phyloP scores from a whole-genome alignment of 495 filamentous ascomycete genomes.

The Lentithecium fluviatile region DNA sequence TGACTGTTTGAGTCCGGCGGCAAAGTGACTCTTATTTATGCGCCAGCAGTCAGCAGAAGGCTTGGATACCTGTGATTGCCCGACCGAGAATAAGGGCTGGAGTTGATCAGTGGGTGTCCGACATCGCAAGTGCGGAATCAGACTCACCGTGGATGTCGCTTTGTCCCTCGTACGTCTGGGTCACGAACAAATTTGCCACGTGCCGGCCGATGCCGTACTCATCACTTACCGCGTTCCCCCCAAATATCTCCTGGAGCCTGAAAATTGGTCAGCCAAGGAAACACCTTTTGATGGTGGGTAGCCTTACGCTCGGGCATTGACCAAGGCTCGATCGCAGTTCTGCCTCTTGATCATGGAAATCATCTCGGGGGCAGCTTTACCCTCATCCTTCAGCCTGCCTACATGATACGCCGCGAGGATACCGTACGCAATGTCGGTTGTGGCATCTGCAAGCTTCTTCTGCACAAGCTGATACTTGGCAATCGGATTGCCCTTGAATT shows the following conservation, averaged over 20 bases:
- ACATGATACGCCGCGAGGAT: conserved; percentile 84
- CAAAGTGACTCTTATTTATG: too few species aligned
- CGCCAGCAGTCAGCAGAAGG: conserved; percentile 52
- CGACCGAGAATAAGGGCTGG: conserved; percentile 66
- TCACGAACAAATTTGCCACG: conserved; percentile 95
- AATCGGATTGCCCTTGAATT: conserved; percentile 94
- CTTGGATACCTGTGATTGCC: conserved; percentile 69
- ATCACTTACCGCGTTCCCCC: conserved; percentile 94
- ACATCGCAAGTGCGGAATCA: too few species aligned
- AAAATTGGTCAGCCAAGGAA: conserved; percentile 22
- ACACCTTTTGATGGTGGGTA: neutral
- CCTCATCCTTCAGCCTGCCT: conserved; percentile 87
- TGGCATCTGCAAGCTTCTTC: conserved; percentile 93
- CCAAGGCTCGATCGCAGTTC: conserved; percentile 89
- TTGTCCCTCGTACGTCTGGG: conserved; percentile 96
- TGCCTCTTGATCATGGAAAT: conserved; percentile 98
- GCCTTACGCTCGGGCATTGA: conserved; percentile 69
- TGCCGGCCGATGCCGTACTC: conserved; percentile 94
- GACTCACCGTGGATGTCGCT: conserved; percentile 91
- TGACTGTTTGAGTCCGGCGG: too few species aligned
- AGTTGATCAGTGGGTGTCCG: conserved; percentile 23
- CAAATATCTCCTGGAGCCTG: conserved; percentile 90
- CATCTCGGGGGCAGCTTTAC: conserved; percentile 89
- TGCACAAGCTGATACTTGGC: conserved; percentile 98
- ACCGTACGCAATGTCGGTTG: conserved; percentile 87